A percentile compares a stretch with the other conserved stretches of the same genome.
phyloP scores from a whole-genome alignment of 495 filamentous ascomycete species.

The Cercophora newfieldiana region DNA sequence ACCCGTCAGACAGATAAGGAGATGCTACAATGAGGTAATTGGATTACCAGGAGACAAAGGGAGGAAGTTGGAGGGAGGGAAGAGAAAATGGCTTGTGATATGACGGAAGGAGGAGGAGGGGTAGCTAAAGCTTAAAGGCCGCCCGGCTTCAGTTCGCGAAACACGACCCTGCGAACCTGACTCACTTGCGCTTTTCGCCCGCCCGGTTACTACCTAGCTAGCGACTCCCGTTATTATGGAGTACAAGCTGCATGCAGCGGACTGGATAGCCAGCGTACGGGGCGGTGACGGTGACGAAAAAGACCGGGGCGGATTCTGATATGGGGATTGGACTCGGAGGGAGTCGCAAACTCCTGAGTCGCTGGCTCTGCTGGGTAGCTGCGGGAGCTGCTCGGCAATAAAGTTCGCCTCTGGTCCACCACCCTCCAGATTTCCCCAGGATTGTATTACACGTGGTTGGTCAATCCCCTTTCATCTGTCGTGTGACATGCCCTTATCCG shows the following conservation, averaged over 20 bases:
- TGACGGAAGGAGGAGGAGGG: not conserved
- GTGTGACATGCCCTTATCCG: not conserved
- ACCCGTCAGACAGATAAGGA: not conserved
- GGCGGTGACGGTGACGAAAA: conserved; percentile 18
- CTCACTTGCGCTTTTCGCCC: conserved; percentile 4
- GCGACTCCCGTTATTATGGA: conserved; percentile 1
- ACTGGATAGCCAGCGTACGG: not conserved
- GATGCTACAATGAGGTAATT: not conserved
- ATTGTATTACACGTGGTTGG: conserved; percentile 9
- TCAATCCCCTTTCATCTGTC: conserved; percentile 2
- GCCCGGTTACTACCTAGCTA: not conserved
- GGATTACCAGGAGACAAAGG: conserved; percentile 1
- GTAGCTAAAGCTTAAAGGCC: conserved; percentile 10
- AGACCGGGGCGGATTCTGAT: not conserved
- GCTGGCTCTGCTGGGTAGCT: too few relatives aligned
- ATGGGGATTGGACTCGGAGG: too few relatives aligned
- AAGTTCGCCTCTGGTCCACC: conserved; percentile 6
- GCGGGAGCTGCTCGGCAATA: conserved; percentile 10
- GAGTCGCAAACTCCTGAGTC: too few relatives aligned
- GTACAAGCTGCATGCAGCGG: conserved; percentile 2
- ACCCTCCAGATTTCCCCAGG: not conserved
- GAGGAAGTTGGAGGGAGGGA: not conserved
- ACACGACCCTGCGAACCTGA: not conserved
- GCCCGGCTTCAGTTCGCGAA: not conserved
- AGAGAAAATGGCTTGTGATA: not conserved